These are phyloP conservation scores for Emmonsiellopsis sp. DNA, from an alignment of 2,329 filamentous ascomycete species.

Conservation along the genomic window DNA sequence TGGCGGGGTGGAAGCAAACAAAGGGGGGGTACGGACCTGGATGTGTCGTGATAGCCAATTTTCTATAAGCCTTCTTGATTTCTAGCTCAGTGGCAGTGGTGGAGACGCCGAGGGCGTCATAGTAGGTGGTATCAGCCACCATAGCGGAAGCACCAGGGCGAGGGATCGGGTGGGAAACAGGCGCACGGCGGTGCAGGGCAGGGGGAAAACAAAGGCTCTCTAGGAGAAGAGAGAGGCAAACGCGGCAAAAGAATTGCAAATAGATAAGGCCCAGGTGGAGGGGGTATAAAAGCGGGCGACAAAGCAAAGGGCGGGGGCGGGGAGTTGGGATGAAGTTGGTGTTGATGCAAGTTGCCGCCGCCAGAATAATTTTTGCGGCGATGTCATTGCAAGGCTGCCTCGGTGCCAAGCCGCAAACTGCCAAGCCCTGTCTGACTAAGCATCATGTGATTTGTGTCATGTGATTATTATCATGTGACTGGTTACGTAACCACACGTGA, in stretches of 20 bases:
- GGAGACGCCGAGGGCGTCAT: constrained; percentile 76
- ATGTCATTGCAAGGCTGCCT: not conserved
- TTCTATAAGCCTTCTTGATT: constrained; percentile 95
- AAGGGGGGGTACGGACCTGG: constrained; percentile 50
- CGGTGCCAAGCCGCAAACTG: too few species aligned
- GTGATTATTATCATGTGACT: too few species aligned
- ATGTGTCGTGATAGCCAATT: constrained; percentile 87
- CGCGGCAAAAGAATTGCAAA: too few species aligned
- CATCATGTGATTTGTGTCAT: too few species aligned
- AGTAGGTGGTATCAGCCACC: constrained; percentile 84
- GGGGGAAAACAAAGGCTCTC: not conserved
- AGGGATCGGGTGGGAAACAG: not conserved
- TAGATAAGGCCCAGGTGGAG: too few species aligned
- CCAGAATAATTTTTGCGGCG: not conserved
- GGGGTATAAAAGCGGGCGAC: too few species aligned
- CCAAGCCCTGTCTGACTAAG: too few species aligned
- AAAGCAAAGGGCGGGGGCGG: not conserved
- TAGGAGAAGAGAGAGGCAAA: not conserved
- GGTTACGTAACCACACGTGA: too few species aligned
- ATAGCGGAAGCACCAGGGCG: constrained; percentile 38
- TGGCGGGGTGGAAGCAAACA: constrained; percentile 4
- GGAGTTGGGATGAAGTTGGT: not conserved
- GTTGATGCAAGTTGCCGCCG: not conserved
- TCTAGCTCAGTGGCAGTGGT: constrained; percentile 81
- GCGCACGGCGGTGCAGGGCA: not conserved